Conservation (phyloP, 225 moss, liverwort and hornwort species). For the Bryum argenteum region DNA sequence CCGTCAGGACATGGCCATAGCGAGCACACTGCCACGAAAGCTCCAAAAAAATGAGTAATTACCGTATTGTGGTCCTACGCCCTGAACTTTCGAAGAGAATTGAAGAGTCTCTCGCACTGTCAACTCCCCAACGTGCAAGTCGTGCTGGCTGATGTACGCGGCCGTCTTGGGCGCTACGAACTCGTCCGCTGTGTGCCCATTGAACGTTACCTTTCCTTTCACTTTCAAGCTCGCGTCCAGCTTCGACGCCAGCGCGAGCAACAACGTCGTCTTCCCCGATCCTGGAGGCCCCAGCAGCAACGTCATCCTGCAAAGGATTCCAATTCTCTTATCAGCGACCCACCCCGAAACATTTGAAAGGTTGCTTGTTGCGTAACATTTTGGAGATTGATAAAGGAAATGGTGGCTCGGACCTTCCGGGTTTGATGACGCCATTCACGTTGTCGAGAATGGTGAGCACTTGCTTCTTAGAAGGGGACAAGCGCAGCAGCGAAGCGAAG, state of each 20-base stretch:
- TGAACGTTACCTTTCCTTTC: conserved; percentile 50
- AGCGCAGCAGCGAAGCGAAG: conserved; percentile 5
- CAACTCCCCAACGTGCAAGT: conserved; percentile 58
- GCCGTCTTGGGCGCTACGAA: conserved; percentile 53
- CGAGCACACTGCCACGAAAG: too few relatives aligned
- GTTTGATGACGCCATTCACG: conserved; percentile 64
- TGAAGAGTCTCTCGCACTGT: conserved; percentile 58
- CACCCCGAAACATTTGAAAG: too few relatives aligned
- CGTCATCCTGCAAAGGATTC: conserved; percentile 46
- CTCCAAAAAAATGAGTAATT: too few relatives aligned
- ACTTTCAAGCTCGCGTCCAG: conserved; percentile 46
- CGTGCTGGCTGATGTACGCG: conserved; percentile 54
- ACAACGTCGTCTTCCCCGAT: conserved; percentile 59
- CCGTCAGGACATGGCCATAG: background rate
- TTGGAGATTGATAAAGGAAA: too few relatives aligned
- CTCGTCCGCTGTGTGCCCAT: conserved; percentile 49
- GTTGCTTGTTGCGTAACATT: too few relatives aligned
- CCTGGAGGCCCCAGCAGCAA: conserved; percentile 60
- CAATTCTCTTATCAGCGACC: background rate
- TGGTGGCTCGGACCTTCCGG: conserved; percentile 48
- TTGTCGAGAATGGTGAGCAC: conserved; percentile 62
- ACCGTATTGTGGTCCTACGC: conserved; percentile 56
- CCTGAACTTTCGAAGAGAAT: conserved; percentile 54
- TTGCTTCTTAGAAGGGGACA: conserved; percentile 46
- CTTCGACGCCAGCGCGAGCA: conserved; percentile 55